Percentiles rank a stretch among this genome's conserved stretches.
These are phyloP conservation scores for Paramecium biaurelia DNA, from an alignment of 73 alveolate species.

Conservation along the genomic window DNA sequence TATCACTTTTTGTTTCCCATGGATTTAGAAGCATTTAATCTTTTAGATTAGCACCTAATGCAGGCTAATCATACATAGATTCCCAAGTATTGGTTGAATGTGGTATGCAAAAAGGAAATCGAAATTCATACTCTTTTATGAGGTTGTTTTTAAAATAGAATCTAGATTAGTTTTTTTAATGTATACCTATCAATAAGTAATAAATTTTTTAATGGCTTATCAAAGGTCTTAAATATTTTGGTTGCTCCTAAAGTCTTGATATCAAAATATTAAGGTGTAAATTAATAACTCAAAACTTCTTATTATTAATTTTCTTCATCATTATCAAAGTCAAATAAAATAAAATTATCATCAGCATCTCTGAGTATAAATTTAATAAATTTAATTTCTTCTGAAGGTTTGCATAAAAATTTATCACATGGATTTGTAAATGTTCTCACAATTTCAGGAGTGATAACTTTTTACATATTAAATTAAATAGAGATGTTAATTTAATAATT, in stretches of 20 bases:
- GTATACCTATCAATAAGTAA: slow-evolving; percentile 87
- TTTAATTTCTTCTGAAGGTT: slow-evolving; percentile 71
- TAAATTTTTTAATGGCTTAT: slow-evolving; percentile 85
- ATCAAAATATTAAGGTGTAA: slow-evolving; percentile 87
- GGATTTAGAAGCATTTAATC: slow-evolving; percentile 87
- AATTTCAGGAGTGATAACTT: background rate
- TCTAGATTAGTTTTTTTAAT: background rate
- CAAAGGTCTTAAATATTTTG: slow-evolving; percentile 75
- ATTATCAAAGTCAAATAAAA: slow-evolving; percentile 71
- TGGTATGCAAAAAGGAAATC: slow-evolving; percentile 95
- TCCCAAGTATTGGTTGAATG: slow-evolving; percentile 96
- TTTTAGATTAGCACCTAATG: slow-evolving; percentile 73
- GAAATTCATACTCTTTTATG: slow-evolving; percentile 82
- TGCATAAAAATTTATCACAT: slow-evolving; percentile 72
- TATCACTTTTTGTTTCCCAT: slow-evolving; percentile 95
- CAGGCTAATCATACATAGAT: slow-evolving; percentile 86
- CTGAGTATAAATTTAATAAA: slow-evolving; percentile 70
- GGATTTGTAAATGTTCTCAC: slow-evolving; percentile 70
- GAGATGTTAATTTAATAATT: slow-evolving; percentile 25
- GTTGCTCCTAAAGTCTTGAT: slow-evolving; percentile 80
- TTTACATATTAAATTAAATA: background rate
- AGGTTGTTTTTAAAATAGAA: slow-evolving; percentile 88
- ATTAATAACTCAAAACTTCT: slow-evolving; percentile 82
- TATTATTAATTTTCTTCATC: slow-evolving; percentile 63
- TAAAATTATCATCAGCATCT: slow-evolving; percentile 78